Evolutionary conservation across 148 eudicot genomes (phyloP), one percentile per base, ranked within the genome.

Genomic region (Diospyros kaki): DNA sequence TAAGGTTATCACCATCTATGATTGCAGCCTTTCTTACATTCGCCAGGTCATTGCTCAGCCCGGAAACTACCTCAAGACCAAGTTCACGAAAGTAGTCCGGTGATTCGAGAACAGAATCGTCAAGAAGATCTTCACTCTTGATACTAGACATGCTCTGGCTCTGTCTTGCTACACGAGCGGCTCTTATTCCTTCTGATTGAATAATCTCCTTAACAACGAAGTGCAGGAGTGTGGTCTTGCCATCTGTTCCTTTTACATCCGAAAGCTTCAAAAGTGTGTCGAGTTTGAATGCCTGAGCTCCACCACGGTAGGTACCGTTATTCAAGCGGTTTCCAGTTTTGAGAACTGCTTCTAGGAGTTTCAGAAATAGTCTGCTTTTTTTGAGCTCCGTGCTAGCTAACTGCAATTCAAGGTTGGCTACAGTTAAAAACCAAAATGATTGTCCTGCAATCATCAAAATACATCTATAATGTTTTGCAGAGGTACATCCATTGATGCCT

Each of bases 261-360:
- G 95, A 82, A 1, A 94, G 83, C 78, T 94, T 94, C 65, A 91
- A 81, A 38, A 94, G 92, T 0, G 97, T 91, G 69, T 92, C 97
- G 11, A 94, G 93, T 76, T 90, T 94, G 72, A 91, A 90, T 58
- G 97, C 98, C 69, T 90, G 95, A 43, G 98, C 98, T 13, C 93
- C 90, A 4, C 98, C 98, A 17, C 97, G 98, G 68, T 78, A 94
- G 14, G 98, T 94, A n/a, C 98, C 98, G 72, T 88, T 89, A 14
- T 94, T 94, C 98, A 94, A 91, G 56, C 98, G 93, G 66, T 94
- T 94, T 8, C 98, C 98, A 6, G 96, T 90, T 84, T 94, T 94
- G 2, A 94, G 78, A 76, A 94, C 98, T 1, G 97, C 98, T 74
- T 94, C 98, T 74, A 94, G 82, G 63, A 94, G 91, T 74, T 94